Percentiles rank a stretch among this genome's conserved stretches.
phyloP scores from a whole-genome alignment of 441 rosid genomes.

The Euphorbia neoarborescens region DNA sequence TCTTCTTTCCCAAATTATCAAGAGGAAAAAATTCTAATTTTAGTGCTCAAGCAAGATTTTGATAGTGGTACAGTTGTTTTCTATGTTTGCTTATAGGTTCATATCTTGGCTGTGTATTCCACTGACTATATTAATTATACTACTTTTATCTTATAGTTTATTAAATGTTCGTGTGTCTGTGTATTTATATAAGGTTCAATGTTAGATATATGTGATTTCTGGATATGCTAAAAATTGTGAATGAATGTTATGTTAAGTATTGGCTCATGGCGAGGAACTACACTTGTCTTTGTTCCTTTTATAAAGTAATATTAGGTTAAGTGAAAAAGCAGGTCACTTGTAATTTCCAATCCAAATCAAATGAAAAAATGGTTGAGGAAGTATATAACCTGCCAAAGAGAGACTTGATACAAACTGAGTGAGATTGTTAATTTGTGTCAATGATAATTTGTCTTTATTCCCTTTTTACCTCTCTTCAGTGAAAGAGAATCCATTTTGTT shows the following conservation, averaged over 20 bases:
- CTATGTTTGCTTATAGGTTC: neutral
- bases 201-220: neutral
- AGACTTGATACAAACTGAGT: neutral
- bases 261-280: neutral
- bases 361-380: neutral
- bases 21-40: neutral
- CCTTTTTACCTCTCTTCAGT: neutral
- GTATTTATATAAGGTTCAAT: constrained; percentile 1
- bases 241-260: neutral
- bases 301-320: neutral
- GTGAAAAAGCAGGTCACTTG: neutral
- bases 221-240: neutral
- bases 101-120: neutral
- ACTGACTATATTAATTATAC: neutral
- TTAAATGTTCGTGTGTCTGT: neutral
- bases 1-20: neutral
- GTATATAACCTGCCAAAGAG: neutral
- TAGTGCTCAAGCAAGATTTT: neutral
- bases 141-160: neutral
- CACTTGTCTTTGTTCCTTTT: neutral
- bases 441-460: neutral
- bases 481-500: neutral
- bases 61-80: neutral
- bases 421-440: neutral
- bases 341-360: neutral